Evolutionary conservation across 495 filamentous ascomycete genomes (phyloP).

Genomic region (Lophium mytilinum): DNA sequence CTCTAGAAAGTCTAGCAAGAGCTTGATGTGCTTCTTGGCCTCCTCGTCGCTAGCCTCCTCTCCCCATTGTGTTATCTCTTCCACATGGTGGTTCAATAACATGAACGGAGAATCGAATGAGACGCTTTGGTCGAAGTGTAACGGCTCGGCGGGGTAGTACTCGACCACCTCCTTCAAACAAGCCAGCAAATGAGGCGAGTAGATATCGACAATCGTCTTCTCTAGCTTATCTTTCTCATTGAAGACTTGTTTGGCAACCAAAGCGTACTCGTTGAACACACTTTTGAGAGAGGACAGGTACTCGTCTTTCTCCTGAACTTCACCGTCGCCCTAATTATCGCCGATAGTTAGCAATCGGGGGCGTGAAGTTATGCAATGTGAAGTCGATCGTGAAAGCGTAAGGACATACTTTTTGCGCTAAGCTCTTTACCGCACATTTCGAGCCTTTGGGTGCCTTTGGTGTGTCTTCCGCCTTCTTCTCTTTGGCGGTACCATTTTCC

Average conservation of each 20-base stretch:
- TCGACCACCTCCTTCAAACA: slow-evolving; percentile 31
- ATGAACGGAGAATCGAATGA: slow-evolving; percentile 27
- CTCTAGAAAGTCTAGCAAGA: slow-evolving; percentile 29
- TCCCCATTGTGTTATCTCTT: slow-evolving; percentile 31
- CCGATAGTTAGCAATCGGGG: too few relatives aligned
- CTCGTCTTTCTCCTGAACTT: not conserved
- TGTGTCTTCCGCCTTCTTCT: not conserved
- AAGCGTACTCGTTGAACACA: slow-evolving; percentile 24
- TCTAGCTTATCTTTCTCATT: slow-evolving; percentile 22
- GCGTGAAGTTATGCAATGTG: too few relatives aligned
- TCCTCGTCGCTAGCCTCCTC: slow-evolving; percentile 27
- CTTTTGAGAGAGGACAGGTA: not conserved
- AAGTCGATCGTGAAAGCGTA: too few relatives aligned
- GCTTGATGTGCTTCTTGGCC: slow-evolving; percentile 26
- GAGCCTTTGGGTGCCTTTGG: not conserved
- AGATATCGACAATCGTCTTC: slow-evolving; percentile 35
- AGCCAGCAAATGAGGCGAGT: slow-evolving; percentile 37
- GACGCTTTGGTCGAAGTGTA: slow-evolving; percentile 28
- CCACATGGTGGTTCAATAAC: slow-evolving; percentile 23
- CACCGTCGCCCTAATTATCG: not conserved
- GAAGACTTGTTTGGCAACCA: slow-evolving; percentile 33
- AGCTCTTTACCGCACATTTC: not conserved
- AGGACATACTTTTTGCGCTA: not conserved
- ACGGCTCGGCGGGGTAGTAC: slow-evolving; percentile 35
- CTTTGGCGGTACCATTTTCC: not conserved